A percentile compares a stretch with the other conserved stretches of the same genome.
phyloP scores from a whole-genome alignment of 1,284 basidiomycete species.

The Caloboletus inedulis region DNA sequence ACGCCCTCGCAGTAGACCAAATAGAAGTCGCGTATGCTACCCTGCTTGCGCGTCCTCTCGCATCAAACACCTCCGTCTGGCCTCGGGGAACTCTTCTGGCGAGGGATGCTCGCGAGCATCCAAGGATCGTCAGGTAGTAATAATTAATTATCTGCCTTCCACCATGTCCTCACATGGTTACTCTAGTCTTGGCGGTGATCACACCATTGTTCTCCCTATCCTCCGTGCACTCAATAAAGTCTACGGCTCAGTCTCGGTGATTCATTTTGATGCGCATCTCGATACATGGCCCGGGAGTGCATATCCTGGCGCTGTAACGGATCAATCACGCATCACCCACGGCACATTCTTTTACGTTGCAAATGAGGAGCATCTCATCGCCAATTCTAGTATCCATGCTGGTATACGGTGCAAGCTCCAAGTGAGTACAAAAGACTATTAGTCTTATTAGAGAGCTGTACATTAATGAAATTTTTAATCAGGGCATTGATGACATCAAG shows the following conservation, averaged over 20 bases:
- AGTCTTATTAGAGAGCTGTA: neutral
- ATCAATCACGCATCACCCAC: constrained; percentile 67
- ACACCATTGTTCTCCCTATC: constrained; percentile 76
- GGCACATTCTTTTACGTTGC: constrained; percentile 78
- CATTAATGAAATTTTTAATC: neutral
- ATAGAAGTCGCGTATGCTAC: constrained; percentile 77
- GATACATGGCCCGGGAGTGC: constrained; percentile 53
- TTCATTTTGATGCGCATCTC: constrained; percentile 80
- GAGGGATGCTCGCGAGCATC: constrained; percentile 56
- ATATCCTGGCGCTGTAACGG: constrained; percentile 51
- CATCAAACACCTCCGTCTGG: constrained; percentile 31
- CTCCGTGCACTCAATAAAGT: constrained; percentile 67
- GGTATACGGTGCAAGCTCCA: constrained; percentile 73
- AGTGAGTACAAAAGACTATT: constrained; percentile 36
- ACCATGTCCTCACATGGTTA: neutral
- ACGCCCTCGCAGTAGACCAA: constrained; percentile 71
- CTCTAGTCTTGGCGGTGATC: constrained; percentile 69
- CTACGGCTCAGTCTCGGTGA: constrained; percentile 75
- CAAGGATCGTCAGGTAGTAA: constrained; percentile 61
- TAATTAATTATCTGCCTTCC: neutral
- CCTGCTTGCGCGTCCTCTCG: constrained; percentile 54
- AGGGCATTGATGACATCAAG: constrained; percentile 59
- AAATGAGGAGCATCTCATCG: constrained; percentile 67
- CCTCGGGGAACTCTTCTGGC: constrained; percentile 37
- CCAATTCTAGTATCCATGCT: constrained; percentile 71